Evolutionary conservation across 306 rosid species (phyloP).

Genomic region (Ormosia semicastrata): DNA sequence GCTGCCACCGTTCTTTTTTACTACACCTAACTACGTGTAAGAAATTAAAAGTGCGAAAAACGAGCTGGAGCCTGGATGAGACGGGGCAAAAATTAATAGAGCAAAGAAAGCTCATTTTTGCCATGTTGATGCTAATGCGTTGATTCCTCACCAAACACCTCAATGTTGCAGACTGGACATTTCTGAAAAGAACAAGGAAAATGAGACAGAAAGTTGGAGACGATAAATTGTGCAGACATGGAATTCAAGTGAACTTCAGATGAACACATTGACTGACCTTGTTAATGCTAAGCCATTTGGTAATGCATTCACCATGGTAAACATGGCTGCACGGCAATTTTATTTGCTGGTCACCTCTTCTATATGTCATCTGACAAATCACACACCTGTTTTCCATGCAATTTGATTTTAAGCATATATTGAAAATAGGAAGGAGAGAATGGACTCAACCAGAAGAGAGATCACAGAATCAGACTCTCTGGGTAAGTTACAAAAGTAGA

Average conservation of each 20-base stretch:
- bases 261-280: conserved; percentile 48
- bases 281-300: conserved; percentile 93
- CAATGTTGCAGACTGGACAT: conserved; percentile 92
- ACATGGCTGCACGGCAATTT: conserved; percentile 87
- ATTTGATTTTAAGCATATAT: conserved; percentile 4
- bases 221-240: not conserved
- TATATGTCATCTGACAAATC: conserved; percentile 87
- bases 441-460: not conserved
- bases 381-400: conserved; percentile 65
- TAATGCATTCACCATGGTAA: conserved; percentile 80
- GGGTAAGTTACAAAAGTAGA: not conserved
- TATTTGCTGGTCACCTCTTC: conserved; percentile 79
- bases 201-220: not conserved
- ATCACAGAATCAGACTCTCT: not conserved
- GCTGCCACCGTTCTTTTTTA: conserved; percentile 30
- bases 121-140: conserved; percentile 34
- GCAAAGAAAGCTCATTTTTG: conserved; percentile 24
- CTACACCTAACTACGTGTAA: conserved; percentile 43
- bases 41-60: not conserved
- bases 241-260: not conserved
- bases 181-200: conserved; percentile 40
- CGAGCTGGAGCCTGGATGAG: not conserved
- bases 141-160: conserved; percentile 75
- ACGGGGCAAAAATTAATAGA: conserved; percentile 18
- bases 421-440: not conserved